Conservation (phyloP, 2,329 filamentous ascomycete species). For the Alternaria arborescens region DNA sequence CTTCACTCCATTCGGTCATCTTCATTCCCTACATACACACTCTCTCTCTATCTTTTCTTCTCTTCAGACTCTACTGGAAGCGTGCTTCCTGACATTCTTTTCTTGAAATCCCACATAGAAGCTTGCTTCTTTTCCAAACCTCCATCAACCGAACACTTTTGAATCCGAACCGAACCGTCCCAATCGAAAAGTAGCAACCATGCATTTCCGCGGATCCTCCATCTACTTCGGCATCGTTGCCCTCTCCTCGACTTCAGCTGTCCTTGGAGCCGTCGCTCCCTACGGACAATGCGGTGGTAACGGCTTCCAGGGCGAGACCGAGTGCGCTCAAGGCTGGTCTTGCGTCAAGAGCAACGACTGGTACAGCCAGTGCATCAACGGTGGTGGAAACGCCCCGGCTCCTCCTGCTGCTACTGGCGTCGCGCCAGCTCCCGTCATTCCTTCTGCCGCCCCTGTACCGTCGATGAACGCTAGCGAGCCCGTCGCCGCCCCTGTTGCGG, state of each 20-base stretch:
- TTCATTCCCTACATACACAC: conserved; percentile 13
- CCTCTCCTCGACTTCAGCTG: conserved; percentile 38
- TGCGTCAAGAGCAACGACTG: conserved; percentile 56
- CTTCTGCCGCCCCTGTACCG: conserved; percentile 11
- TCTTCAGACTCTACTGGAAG: conserved; percentile 21
- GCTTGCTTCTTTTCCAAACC: conserved; percentile 18
- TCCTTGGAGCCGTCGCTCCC: conserved; percentile 37
- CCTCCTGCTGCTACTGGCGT: conserved; percentile 10
- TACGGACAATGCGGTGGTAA: conserved; percentile 59
- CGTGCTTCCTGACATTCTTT: conserved; percentile 36
- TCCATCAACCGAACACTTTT: neutral
- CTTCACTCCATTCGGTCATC: conserved; percentile 15
- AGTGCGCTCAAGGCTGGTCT: conserved; percentile 50
- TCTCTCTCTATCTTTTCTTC: conserved; percentile 12
- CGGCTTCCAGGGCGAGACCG: conserved; percentile 51
- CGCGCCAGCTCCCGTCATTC: conserved; percentile 8
- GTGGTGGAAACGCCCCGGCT: conserved; percentile 3
- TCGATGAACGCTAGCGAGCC: conserved; percentile 19
- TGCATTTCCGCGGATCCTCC: conserved; percentile 33
- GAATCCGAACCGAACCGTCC: neutral
- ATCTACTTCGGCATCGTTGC: conserved; percentile 41
- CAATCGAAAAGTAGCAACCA: conserved; percentile 14
- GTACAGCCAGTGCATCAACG: conserved; percentile 56
- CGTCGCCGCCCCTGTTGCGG: conserved; percentile 9
- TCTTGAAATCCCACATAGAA: conserved; percentile 21